Evolutionary conservation across 495 filamentous ascomycete species (phyloP).

Genomic region (Podospora fimiseda): DNA sequence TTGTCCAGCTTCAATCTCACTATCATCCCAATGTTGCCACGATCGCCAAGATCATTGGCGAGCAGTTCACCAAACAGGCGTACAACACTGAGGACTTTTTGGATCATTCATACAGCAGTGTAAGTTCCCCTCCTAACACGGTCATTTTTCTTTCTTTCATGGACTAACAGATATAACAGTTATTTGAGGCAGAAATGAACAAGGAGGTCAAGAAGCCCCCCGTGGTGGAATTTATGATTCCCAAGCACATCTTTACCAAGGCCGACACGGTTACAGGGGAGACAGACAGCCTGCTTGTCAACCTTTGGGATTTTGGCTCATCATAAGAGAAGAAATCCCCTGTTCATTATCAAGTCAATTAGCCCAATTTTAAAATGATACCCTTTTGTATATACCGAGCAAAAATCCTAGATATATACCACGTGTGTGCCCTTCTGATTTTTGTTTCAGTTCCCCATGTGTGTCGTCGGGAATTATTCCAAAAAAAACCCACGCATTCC

Average conservation of each 20-base stretch:
- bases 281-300: constrained; percentile 45
- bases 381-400: no score
- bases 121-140: constrained; percentile 35
- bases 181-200: constrained; percentile 74
- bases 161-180: no score
- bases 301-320: constrained; percentile 49
- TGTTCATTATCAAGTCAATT: no score
- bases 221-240: constrained; percentile 89
- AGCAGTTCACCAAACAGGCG: constrained; percentile 93
- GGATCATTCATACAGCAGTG: constrained; percentile 85
- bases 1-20: constrained; percentile 81
- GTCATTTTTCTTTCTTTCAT: no score
- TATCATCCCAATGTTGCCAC: constrained; percentile 97
- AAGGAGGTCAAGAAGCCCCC: constrained; percentile 79
- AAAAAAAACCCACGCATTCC: no score
- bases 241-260: constrained; percentile 73
- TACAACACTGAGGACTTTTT: constrained; percentile 95
- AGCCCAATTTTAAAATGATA: no score
- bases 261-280: constrained; percentile 38
- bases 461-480: no score
- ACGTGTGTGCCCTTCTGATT: no score
- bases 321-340: constrained; percentile 7
- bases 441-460: no score
- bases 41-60: constrained; percentile 84
- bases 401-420: no score